Conservation (phyloP, 257 asterid species). For the Paraleonurus japonicus region DNA sequence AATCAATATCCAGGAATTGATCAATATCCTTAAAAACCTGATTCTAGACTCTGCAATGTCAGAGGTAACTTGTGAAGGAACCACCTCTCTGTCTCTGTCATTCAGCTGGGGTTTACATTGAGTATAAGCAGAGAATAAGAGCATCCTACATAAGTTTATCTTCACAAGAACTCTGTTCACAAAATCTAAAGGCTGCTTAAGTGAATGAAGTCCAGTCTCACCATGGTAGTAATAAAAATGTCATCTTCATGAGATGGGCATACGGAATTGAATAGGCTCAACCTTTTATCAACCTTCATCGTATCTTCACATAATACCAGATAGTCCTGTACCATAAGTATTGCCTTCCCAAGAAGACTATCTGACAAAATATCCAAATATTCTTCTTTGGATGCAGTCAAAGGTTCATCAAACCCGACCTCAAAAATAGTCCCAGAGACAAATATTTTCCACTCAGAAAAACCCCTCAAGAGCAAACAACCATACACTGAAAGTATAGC, state of each 20-base stretch:
- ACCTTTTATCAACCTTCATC: constrained; percentile 41
- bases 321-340: constrained; percentile 43
- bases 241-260: constrained; percentile 55
- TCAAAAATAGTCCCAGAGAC: constrained; percentile 44
- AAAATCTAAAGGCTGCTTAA: constrained; percentile 49
- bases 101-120: constrained; percentile 32
- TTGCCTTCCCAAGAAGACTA: constrained; percentile 73
- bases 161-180: constrained; percentile 71
- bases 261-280: constrained; percentile 58
- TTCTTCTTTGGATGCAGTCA: constrained; percentile 48
- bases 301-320: constrained; percentile 39
- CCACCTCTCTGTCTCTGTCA: constrained; percentile 25
- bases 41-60: constrained; percentile 47
- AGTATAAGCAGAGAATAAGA: constrained; percentile 42
- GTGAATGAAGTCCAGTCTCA: constrained; percentile 45
- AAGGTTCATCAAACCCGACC: constrained; percentile 40
- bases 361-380: constrained; percentile 43
- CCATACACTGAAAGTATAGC: constrained; percentile 45
- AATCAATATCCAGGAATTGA: constrained; percentile 63
- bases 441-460: constrained; percentile 63
- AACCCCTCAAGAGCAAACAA: constrained; percentile 47
- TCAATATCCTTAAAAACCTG: constrained; percentile 52
- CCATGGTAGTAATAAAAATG: constrained; percentile 42
- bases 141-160: constrained; percentile 57
- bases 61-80: constrained; percentile 34